These are phyloP conservation scores for Ceratorhiza oryzae-sativae DNA, from an alignment of 1,284 basidiomycete species.

Conservation along the genomic window DNA sequence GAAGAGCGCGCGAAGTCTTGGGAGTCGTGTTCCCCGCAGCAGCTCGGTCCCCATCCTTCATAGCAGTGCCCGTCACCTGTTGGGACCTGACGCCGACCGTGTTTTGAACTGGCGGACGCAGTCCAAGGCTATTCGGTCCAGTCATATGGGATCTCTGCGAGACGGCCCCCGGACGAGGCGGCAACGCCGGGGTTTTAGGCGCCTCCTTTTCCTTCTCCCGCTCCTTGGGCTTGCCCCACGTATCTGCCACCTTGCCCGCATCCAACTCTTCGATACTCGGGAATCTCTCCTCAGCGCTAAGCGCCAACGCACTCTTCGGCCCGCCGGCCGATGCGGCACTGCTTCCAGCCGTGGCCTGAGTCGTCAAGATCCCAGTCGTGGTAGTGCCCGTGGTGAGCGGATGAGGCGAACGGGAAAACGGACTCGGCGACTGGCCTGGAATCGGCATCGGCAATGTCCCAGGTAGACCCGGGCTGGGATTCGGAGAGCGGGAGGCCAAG, in stretches of 20 bases:
- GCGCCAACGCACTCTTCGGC: slow-evolving; percentile 33
- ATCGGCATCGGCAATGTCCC: slow-evolving; percentile 46
- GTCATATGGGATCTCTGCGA: slow-evolving; percentile 31
- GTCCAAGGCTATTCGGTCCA: slow-evolving; percentile 11
- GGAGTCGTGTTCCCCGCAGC: slow-evolving; percentile 2
- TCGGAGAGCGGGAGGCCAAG: slow-evolving; percentile 28
- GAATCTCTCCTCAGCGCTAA: slow-evolving; percentile 68
- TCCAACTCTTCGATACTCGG: slow-evolving; percentile 81
- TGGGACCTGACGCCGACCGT: slow-evolving; percentile 47
- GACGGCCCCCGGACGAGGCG: slow-evolving; percentile 19
- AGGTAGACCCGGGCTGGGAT: slow-evolving; percentile 46
- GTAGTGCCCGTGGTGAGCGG: slow-evolving; percentile 25
- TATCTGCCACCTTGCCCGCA: slow-evolving; percentile 49
- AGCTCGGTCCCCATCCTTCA: slow-evolving; percentile 54
- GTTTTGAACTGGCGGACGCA: slow-evolving; percentile 21
- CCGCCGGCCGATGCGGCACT: neutral
- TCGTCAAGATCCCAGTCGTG: slow-evolving; percentile 24
- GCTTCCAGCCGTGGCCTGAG: slow-evolving; percentile 32
- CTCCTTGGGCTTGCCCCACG: slow-evolving; percentile 10
- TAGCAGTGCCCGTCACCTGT: slow-evolving; percentile 63
- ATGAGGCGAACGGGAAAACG: slow-evolving; percentile 33
- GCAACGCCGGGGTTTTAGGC: slow-evolving; percentile 7
- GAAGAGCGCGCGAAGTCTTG: slow-evolving; percentile 4
- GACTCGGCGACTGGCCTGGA: slow-evolving; percentile 43
- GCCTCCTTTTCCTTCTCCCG: slow-evolving; percentile 11